phyloP scores from a whole-genome alignment of 495 filamentous ascomycete genomes.

The Thermochaetoides thermophila region DNA sequence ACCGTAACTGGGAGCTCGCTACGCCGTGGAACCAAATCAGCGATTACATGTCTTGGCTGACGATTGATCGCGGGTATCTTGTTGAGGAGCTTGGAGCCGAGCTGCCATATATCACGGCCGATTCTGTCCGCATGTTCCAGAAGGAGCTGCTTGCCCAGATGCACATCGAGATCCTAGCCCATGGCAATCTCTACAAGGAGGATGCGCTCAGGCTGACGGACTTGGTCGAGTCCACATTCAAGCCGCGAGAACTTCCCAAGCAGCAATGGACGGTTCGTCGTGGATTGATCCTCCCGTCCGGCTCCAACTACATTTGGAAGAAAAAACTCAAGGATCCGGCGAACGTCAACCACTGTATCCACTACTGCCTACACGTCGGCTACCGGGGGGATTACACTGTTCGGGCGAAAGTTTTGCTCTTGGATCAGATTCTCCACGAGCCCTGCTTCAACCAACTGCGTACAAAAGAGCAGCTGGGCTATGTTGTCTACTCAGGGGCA shows the following conservation, averaged over 20 bases:
- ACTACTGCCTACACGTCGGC: slow-evolving; percentile 75
- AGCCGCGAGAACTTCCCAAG: slow-evolving; percentile 56
- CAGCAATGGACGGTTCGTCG: slow-evolving; percentile 69
- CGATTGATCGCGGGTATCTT: slow-evolving; percentile 58
- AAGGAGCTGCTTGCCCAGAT: slow-evolving; percentile 68
- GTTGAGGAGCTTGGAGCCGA: slow-evolving; percentile 72
- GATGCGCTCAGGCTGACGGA: slow-evolving; percentile 80
- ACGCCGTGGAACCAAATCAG: slow-evolving; percentile 83
- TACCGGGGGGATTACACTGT: slow-evolving; percentile 49
- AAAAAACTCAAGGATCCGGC: slow-evolving; percentile 70
- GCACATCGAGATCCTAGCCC: slow-evolving; percentile 75
- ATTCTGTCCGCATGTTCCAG: slow-evolving; percentile 63
- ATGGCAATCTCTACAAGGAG: slow-evolving; percentile 93
- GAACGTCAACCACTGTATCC: slow-evolving; percentile 95
- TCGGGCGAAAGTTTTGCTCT: slow-evolving; percentile 61
- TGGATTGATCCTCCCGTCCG: slow-evolving; percentile 61
- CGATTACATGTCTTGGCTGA: slow-evolving; percentile 71
- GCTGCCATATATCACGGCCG: slow-evolving; percentile 53
- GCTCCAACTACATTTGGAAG: slow-evolving; percentile 69
- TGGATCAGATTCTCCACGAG: slow-evolving; percentile 88
- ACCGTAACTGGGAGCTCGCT: slow-evolving; percentile 74
- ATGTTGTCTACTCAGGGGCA: slow-evolving; percentile 79
- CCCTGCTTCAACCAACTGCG: slow-evolving; percentile 86
- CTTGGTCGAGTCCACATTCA: slow-evolving; percentile 64
- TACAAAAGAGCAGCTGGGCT: slow-evolving; percentile 95